Conservation (phyloP, 2,329 filamentous ascomycete species). For the Trichoderma sp. region DNA sequence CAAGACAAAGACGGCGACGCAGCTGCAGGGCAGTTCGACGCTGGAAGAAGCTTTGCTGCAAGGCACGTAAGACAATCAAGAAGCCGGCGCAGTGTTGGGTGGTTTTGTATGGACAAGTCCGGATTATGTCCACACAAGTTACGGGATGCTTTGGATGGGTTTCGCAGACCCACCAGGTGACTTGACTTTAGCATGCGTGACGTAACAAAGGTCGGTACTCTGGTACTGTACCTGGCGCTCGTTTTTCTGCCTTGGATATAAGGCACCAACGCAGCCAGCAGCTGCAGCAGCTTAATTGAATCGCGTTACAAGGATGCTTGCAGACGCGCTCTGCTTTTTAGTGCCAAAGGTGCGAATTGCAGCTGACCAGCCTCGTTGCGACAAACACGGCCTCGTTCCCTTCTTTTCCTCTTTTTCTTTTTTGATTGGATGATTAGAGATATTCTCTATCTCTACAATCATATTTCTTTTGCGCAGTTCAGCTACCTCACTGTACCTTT, state of each 20-base stretch:
- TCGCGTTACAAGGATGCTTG: conserved; percentile 5
- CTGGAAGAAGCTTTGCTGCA: neutral
- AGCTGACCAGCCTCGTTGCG: neutral
- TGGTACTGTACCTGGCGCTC: neutral
- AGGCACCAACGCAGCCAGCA: neutral
- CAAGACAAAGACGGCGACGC: neutral
- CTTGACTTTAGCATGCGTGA: neutral
- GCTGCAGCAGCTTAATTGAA: conserved; percentile 14
- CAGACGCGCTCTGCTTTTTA: conserved; percentile 1
- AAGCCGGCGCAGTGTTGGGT: neutral
- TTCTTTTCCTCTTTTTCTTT: neutral
- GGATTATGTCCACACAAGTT: neutral
- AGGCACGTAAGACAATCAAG: neutral
- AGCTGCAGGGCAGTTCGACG: neutral
- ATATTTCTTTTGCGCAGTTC: neutral
- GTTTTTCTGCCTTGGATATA: neutral
- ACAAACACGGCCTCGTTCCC: neutral
- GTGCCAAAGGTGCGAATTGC: neutral
- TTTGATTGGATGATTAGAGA: neutral
- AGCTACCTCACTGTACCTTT: neutral
- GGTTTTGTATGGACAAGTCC: neutral
- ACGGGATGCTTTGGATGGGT: neutral
- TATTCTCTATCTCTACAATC: neutral
- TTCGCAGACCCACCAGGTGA: neutral
- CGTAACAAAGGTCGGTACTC: neutral